Conservation (phyloP, 257 asterid species). For the Gentiana straminea region DNA sequence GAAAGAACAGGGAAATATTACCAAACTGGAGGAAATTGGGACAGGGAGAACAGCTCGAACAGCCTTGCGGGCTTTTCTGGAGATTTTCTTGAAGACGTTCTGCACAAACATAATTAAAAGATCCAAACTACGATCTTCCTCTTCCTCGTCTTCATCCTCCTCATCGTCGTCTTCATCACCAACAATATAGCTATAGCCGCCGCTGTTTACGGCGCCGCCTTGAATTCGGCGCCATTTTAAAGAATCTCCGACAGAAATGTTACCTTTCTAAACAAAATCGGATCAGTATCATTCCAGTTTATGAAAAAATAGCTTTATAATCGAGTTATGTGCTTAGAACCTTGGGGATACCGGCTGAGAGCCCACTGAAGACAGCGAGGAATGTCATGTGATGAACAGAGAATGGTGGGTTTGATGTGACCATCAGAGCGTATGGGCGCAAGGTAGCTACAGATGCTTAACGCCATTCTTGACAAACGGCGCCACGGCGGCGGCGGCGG, state of each 20-base stretch:
- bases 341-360: slow-evolving; percentile 18
- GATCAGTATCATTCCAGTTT: background rate
- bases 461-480: too few species aligned
- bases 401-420: background rate
- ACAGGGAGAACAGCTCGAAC: slow-evolving; percentile 83
- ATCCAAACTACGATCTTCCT: slow-evolving; percentile 82
- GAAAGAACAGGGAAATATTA: slow-evolving; percentile 7
- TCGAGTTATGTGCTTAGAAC: slow-evolving; percentile 1
- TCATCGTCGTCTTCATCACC: slow-evolving; percentile 54
- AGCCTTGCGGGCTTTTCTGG: slow-evolving; percentile 75
- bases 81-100: slow-evolving; percentile 70
- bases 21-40: slow-evolving; percentile 69
- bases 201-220: slow-evolving; percentile 40
- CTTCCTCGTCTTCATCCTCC: slow-evolving; percentile 62
- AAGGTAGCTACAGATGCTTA: background rate
- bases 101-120: slow-evolving; percentile 73
- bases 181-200: slow-evolving; percentile 22
- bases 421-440: background rate
- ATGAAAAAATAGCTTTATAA: background rate
- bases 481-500: too few species aligned
- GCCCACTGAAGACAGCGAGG: slow-evolving; percentile 7
- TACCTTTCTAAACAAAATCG: slow-evolving; percentile 25
- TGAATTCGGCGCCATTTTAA: slow-evolving; percentile 42
- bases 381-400: slow-evolving; percentile 8
- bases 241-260: slow-evolving; percentile 18